Base-by-base conservation (phyloP, 208 protist genomes). In the Trypanosoma cruzi region DNA sequence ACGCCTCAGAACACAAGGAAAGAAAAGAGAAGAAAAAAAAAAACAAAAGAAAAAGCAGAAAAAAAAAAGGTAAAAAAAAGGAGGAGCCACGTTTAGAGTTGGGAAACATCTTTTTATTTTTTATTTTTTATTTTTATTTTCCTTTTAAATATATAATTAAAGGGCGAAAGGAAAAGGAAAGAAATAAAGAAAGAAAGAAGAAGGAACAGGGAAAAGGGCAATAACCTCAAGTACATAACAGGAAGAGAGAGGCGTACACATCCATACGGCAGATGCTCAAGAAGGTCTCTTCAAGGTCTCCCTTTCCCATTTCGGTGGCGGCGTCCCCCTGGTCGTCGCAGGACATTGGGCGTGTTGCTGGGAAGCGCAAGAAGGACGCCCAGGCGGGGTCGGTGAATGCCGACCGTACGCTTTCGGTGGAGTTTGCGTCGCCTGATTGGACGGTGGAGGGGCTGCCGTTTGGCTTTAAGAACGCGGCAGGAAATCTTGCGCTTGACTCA, bases 401-500 rank as follows among this genome's bases (percentile, higher is more conserved):
- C 20, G 40, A 44, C 7, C 29, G 49, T 28, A 68, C 68, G 31
- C 52, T 73, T 6, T 37, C 74, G 29, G 65, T 78, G 13, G 64
- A 62, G 59, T 81, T 68, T 46, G 67, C 52, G 56, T 44, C 42
- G n/a, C 26, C 55, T 4, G 56, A 53, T 14, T 16, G 68, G 10
- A 49, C 26, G 4, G 36, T 37, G 6, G 28, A 36, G 22, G 34
- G 28, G 8, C 4, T 73, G 22, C 78, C 81, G 11, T 69, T 68
- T 48, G 80, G 85, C 61, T 85, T 85, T 58, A 81, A 77, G n/a
- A 81, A 72, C 8, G 84, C 68, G 60, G 73, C 67, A 0, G 81
- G 79, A 2, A 68, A 73, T 58, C 66, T 88, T 0, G 73, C 76
- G 4, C 73, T 77, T 8, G 61, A 71, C 32, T 37, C 54, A 8